Percentiles rank a stretch among this genome's conserved stretches.
phyloP scores from a whole-genome alignment of 306 rosid species.

The Dalbergia cultrata region DNA sequence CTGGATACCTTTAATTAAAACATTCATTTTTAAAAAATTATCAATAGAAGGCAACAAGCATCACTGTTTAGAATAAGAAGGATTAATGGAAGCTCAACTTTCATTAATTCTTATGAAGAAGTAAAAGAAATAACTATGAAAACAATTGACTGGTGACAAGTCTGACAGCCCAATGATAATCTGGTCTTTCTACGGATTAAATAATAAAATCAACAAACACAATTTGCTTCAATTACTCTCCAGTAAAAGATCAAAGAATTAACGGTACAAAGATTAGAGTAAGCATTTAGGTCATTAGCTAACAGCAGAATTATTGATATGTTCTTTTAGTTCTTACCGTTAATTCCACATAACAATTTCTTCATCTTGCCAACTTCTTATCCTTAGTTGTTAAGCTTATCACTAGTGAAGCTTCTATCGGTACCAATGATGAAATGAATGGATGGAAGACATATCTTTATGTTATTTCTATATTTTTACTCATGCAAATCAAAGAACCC shows the following conservation, averaged over 20 bases:
- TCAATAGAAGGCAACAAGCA: constrained; percentile 23
- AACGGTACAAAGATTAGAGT: background rate
- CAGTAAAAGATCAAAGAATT: constrained; percentile 21
- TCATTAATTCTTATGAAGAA: constrained; percentile 23
- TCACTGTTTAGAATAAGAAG: constrained; percentile 18
- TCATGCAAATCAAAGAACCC: constrained; percentile 24
- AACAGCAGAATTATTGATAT: background rate
- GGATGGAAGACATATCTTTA: constrained; percentile 13
- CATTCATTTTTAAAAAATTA: constrained; percentile 12
- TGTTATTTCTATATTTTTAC: background rate
- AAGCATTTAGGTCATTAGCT: constrained; percentile 13
- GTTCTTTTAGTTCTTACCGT: background rate
- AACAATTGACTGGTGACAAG: constrained; percentile 12
- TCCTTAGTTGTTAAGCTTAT: background rate
- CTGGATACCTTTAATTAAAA: constrained; percentile 74
- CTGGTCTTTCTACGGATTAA: constrained; percentile 5
- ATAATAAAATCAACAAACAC: constrained; percentile 20
- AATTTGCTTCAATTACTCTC: constrained; percentile 2
- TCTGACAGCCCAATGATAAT: constrained; percentile 8
- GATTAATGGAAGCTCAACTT: background rate
- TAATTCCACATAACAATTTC: background rate
- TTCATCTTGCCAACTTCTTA: background rate
- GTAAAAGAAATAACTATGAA: constrained; percentile 13
- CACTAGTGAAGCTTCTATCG: constrained; percentile 18
- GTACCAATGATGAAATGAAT: background rate